phyloP scores from a whole-genome alignment of 148 eudicot genomes.

The Polygonum aviculare region DNA sequence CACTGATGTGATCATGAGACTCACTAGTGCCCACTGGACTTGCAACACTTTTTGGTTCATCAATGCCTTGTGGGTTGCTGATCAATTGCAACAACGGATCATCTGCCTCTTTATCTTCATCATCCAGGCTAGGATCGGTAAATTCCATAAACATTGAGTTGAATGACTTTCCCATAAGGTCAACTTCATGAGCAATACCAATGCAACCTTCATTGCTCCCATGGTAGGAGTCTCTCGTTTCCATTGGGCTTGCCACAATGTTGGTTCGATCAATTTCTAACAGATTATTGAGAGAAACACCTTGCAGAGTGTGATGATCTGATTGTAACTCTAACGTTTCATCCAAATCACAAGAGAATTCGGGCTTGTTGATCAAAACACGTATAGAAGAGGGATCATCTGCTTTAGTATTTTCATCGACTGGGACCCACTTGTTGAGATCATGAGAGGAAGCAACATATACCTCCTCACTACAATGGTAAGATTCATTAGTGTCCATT shows the following conservation, averaged over 20 bases:
- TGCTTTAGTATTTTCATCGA: neutral
- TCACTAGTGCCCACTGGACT: neutral
- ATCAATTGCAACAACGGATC: neutral
- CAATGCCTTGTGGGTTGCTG: neutral
- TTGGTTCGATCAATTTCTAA: neutral
- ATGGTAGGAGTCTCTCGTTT: neutral
- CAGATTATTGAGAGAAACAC: constrained; percentile 15
- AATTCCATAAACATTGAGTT: neutral
- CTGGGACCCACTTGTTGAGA: constrained; percentile 4
- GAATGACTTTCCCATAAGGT: neutral
- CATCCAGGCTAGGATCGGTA: neutral
- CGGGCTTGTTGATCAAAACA: neutral
- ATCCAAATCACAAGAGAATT: neutral
- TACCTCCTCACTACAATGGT: constrained; percentile 13
- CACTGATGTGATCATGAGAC: neutral
- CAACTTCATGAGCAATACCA: neutral
- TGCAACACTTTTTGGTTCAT: neutral
- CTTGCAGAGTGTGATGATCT: constrained; percentile 15
- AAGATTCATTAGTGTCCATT: constrained; percentile 10
- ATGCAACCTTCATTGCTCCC: neutral
- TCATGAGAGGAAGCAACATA: constrained; percentile 3
- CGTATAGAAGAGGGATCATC: neutral
- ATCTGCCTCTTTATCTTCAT: neutral
- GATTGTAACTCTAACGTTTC: neutral
- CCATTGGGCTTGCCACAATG: constrained; percentile 2